Base-by-base conservation (phyloP, 805 yeast species). In the Candida piceae region DNA sequence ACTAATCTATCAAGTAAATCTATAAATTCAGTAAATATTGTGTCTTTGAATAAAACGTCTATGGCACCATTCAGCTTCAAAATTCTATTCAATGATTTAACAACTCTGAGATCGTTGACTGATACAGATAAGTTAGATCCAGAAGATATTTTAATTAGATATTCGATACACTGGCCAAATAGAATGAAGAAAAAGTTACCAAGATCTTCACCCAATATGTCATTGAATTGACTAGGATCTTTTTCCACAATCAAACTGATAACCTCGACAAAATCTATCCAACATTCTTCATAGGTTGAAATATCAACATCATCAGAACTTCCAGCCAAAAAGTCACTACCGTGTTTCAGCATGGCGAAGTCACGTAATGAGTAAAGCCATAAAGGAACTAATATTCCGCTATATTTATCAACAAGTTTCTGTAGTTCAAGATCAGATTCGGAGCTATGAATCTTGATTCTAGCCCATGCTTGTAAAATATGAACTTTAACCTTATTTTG, bases 351-450 rank as follows among this genome's bases (percentile, higher is more conserved):
- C 49, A 78, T 69, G 0, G 95, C 82, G 51, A 70, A 84, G 40
- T 89, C 96, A 35, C 84, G 71, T 39, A 93, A 57, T 0, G 83
- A 69, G 5, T 80, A 63, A 4, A 85, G 70, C 97, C 97, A 93
- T 35, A 87, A 60, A 0, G 95, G 84, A 0, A 77, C 72, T 38
- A 93, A 67, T 15, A 74, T 57, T 5, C 67, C 69, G 35, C 78
- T 67, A 51, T 85, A 80, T 22, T 78, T 76, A 13, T 64, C 62
- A 11, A 81, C 64, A 21, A 82, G 63, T 3, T 57, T 63, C 4
- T 66, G 58, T 20, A 87, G 53, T 24, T 75, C 76, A 1, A 58
- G 62, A 39, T 68, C 70, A n/a, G 47, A 51, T 0, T 48, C 50
- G 1, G 45, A 45, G 10, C 40, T 53, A 11, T 60, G 40, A 12